phyloP scores from a whole-genome alignment of 2,329 filamentous ascomycete species.

The Dryadomyces quercus-mongolicae region DNA sequence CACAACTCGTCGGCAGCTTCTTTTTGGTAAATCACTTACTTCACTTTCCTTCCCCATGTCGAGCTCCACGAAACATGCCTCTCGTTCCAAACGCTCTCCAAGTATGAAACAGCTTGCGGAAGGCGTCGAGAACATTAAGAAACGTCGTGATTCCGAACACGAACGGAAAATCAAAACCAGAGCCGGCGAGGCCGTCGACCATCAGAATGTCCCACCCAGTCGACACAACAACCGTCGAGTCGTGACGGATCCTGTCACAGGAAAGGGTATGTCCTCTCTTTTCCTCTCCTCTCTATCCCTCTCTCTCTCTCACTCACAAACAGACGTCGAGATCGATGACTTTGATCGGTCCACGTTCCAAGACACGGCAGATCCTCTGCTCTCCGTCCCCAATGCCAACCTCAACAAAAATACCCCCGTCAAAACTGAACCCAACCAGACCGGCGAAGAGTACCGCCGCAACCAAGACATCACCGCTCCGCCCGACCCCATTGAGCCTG shows the following conservation, averaged over 20 bases:
- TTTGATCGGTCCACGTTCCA: slow-evolving; percentile 49
- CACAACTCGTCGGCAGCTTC: too few species aligned
- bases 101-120: not conserved
- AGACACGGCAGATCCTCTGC: slow-evolving; percentile 57
- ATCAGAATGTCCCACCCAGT: not conserved
- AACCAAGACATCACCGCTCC: slow-evolving; percentile 86
- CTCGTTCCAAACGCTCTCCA: not conserved
- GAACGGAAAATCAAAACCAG: slow-evolving; percentile 27
- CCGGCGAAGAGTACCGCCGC: slow-evolving; percentile 66
- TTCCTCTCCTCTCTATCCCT: not conserved
- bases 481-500: slow-evolving; percentile 71
- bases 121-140: slow-evolving; percentile 66
- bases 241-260: slow-evolving; percentile 83
- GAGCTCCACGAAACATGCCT: not conserved
- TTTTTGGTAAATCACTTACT: too few species aligned
- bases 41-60: not conserved
- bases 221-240: slow-evolving; percentile 45
- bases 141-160: slow-evolving; percentile 57
- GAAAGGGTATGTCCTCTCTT: slow-evolving; percentile 29
- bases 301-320: not conserved
- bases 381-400: slow-evolving; percentile 85
- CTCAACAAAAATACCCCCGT: slow-evolving; percentile 62
- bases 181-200: slow-evolving; percentile 6
- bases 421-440: slow-evolving; percentile 58
- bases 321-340: slow-evolving; percentile 71